Conservation (phyloP, 306 rosid genomes). For the Morella rubra region DNA sequence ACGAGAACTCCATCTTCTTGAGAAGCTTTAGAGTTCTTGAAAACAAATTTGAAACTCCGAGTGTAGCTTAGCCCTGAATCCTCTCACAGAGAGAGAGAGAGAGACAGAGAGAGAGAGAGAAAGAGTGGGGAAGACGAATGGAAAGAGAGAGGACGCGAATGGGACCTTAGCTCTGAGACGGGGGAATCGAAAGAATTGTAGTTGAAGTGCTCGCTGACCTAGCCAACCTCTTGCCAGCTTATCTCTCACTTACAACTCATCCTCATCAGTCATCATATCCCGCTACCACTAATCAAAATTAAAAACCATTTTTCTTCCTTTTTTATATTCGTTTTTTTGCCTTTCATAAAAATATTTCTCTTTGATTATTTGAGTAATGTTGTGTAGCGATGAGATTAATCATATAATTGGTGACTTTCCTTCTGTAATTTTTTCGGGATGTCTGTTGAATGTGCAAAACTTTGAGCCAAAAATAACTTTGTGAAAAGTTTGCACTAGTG, state of each 20-base stretch:
- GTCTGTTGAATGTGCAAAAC: slow-evolving; percentile 67
- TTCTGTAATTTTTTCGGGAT: slow-evolving; percentile 6
- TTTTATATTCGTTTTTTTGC: not conserved
- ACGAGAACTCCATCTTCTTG: slow-evolving; percentile 10
- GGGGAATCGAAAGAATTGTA: slow-evolving; percentile 29
- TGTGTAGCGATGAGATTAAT: slow-evolving; percentile 31
- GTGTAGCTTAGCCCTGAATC: slow-evolving; percentile 28
- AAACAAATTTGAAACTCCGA: not conserved
- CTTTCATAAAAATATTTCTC: slow-evolving; percentile 15
- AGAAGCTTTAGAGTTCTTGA: slow-evolving; percentile 15
- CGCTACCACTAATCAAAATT: slow-evolving; percentile 6
- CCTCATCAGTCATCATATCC: not conserved
- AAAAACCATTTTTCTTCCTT: not conserved
- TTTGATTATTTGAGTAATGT: slow-evolving; percentile 39
- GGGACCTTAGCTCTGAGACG: slow-evolving; percentile 13
- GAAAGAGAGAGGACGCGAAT: slow-evolving; percentile 3
- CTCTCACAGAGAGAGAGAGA: slow-evolving; percentile 6
- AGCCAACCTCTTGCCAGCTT: slow-evolving; percentile 54
- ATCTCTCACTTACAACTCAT: slow-evolving; percentile 22
- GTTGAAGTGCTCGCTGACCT: slow-evolving; percentile 41
- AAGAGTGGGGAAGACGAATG: not conserved
- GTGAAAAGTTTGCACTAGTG: slow-evolving; percentile 71
- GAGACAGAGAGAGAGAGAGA: slow-evolving; percentile 1
- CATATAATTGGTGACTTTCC: slow-evolving; percentile 15
- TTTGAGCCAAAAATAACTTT: slow-evolving; percentile 81